A percentile compares a stretch with the other conserved stretches of the same genome.
phyloP scores from a whole-genome alignment of 495 filamentous ascomycete genomes.

The Hypoxylon fragiforme region DNA sequence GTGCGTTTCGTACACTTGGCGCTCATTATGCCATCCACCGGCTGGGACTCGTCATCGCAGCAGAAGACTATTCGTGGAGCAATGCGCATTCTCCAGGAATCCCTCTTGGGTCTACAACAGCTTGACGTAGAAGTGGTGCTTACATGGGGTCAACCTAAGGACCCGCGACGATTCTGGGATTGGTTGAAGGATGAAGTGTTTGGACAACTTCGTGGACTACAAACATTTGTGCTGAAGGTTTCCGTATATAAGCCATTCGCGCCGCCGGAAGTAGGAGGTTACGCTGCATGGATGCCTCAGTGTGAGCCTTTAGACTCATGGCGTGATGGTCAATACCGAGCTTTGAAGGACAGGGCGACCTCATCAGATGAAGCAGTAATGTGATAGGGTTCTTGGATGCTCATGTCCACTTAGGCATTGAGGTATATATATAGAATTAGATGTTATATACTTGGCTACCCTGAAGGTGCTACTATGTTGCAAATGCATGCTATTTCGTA shows the following conservation, averaged over 20 bases:
- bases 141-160: conserved; percentile 20
- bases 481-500: conserved; percentile 5
- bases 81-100: conserved; percentile 5
- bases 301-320: conserved; percentile 12
- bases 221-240: conserved; percentile 25
- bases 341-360: conserved; percentile 11
- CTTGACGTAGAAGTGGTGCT: conserved; percentile 28
- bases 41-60: conserved; percentile 9
- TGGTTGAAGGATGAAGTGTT: conserved; percentile 23
- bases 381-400: not conserved
- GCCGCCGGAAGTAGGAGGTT: not conserved
- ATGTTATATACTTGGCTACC: too few species aligned
- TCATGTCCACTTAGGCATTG: too few species aligned
- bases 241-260: conserved; percentile 10
- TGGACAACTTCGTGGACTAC: conserved; percentile 17
- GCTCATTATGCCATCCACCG: conserved; percentile 2
- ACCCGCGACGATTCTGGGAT: conserved; percentile 17
- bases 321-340: conserved; percentile 23
- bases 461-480: too few species aligned
- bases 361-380: not conserved
- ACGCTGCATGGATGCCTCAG: not conserved
- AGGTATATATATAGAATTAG: too few species aligned
- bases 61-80: conserved; percentile 3
- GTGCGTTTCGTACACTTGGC: conserved; percentile 23
- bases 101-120: conserved; percentile 12